A percentile compares a stretch with the other conserved stretches of the same genome.
Evolutionary conservation across 176 grass and related monocot genomes (phyloP).

Genomic region (Oryza australiensis): DNA sequence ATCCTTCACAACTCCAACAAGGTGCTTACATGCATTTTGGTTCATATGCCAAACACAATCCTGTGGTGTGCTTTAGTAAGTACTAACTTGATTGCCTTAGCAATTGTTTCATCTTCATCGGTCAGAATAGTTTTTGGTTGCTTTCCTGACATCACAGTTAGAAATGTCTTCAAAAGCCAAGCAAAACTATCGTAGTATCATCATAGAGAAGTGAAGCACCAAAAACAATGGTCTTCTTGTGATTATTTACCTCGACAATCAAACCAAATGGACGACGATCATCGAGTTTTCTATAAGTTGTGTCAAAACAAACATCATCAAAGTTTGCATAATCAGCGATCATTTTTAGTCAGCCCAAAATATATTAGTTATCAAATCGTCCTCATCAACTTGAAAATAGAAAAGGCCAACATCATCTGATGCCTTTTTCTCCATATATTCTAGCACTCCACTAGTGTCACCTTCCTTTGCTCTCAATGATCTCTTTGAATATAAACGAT

Average conservation of each 20-base stretch:
- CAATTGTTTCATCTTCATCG: conserved; percentile 16
- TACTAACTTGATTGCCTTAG: not conserved
- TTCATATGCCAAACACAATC: conserved; percentile 32
- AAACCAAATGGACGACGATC: not conserved
- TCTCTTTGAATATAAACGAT: not conserved
- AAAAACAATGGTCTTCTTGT: not conserved
- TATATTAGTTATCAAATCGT: too few species aligned
- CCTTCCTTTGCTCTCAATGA: not conserved
- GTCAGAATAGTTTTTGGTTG: not conserved
- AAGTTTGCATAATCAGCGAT: too few species aligned
- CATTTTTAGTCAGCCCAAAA: too few species aligned
- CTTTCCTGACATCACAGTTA: not conserved
- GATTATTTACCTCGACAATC: not conserved
- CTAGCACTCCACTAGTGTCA: not conserved
- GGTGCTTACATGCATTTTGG: conserved; percentile 21
- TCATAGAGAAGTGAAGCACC: not conserved
- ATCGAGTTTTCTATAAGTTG: not conserved
- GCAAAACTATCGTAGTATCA: not conserved
- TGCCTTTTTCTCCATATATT: not conserved
- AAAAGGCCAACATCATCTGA: not conserved
- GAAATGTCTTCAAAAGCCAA: conserved; percentile 1
- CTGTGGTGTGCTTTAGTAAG: not conserved
- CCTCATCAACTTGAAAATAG: too few species aligned
- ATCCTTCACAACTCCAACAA: not conserved
- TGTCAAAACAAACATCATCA: not conserved